Percentiles rank a stretch among this genome's conserved stretches.
Conservation (phyloP, 306 rosid species). For the Malus domestica region DNA sequence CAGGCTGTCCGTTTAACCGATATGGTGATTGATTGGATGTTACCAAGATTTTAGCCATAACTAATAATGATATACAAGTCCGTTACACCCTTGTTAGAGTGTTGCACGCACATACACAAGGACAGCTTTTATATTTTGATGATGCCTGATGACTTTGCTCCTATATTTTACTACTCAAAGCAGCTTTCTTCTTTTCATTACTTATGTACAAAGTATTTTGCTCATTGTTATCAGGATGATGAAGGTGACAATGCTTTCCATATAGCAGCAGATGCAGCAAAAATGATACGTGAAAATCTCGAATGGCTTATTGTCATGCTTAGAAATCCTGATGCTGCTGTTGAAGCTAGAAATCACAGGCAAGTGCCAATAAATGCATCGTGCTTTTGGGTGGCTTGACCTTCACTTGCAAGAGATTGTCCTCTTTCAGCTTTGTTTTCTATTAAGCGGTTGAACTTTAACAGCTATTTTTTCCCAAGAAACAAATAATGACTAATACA, state of each 20-base stretch:
- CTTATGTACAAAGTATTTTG: conserved; percentile 5
- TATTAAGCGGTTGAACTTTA: not conserved
- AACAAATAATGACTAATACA: not conserved
- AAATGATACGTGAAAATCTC: conserved; percentile 95
- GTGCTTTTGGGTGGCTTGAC: conserved; percentile 6
- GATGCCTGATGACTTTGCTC: not conserved
- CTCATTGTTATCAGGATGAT: conserved; percentile 56
- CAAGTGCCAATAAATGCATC: conserved; percentile 22
- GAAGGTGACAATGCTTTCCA: conserved; percentile 97
- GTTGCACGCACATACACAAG: not conserved
- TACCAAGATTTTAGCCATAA: not conserved
- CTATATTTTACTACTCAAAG: not conserved
- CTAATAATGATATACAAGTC: not conserved
- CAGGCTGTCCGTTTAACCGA: not conserved
- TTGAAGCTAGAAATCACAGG: conserved; percentile 94
- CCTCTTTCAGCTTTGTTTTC: not conserved
- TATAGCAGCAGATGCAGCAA: conserved; percentile 91
- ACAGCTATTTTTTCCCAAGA: not conserved
- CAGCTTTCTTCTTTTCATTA: not conserved
- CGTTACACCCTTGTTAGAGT: not conserved
- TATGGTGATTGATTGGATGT: not conserved
- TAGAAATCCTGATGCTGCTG: conserved; percentile 68
- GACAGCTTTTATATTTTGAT: not conserved
- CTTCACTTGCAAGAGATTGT: conserved; percentile 2
- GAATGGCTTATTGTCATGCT: conserved; percentile 94